Conservation (phyloP, 176 grass and related monocot species). For the Musa acuminata region DNA sequence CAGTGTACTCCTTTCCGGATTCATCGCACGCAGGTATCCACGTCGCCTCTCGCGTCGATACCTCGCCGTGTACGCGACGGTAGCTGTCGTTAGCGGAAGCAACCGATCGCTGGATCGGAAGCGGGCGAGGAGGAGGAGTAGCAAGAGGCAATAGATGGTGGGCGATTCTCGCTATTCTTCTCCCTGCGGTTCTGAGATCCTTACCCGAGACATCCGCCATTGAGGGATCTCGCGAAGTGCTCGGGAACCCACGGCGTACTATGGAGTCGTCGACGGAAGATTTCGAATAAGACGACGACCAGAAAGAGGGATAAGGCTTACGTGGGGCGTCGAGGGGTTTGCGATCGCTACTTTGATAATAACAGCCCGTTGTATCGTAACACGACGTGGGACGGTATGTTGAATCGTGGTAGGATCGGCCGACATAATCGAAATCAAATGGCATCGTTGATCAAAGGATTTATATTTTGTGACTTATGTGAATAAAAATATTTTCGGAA, state of each 20-base stretch:
- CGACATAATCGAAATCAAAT: too few species aligned
- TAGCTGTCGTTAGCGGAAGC: slow-evolving; percentile 54
- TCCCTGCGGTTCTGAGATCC: slow-evolving; percentile 25
- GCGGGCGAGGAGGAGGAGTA: slow-evolving; percentile 7
- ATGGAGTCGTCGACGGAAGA: too few species aligned
- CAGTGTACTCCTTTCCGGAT: slow-evolving; percentile 53
- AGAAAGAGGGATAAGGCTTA: too few species aligned
- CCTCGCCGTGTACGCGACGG: slow-evolving; percentile 52
- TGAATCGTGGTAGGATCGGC: too few species aligned
- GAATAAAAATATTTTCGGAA: too few species aligned
- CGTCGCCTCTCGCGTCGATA: slow-evolving; percentile 41
- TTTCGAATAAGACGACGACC: too few species aligned
- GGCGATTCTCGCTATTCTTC: slow-evolving; percentile 52
- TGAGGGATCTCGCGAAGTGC: neutral
- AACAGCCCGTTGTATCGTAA: too few species aligned
- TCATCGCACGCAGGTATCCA: slow-evolving; percentile 55
- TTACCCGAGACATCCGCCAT: slow-evolving; percentile 16
- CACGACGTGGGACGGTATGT: too few species aligned
- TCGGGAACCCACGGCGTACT: neutral
- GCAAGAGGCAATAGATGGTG: slow-evolving; percentile 39
- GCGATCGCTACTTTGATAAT: too few species aligned
- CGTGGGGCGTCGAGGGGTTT: too few species aligned
- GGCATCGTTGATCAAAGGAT: too few species aligned
- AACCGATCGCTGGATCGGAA: slow-evolving; percentile 9
- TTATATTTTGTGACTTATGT: too few species aligned